These are phyloP conservation scores for Cercospora zeae-maydis DNA, from an alignment of 2,329 filamentous ascomycete species.

Conservation along the genomic window DNA sequence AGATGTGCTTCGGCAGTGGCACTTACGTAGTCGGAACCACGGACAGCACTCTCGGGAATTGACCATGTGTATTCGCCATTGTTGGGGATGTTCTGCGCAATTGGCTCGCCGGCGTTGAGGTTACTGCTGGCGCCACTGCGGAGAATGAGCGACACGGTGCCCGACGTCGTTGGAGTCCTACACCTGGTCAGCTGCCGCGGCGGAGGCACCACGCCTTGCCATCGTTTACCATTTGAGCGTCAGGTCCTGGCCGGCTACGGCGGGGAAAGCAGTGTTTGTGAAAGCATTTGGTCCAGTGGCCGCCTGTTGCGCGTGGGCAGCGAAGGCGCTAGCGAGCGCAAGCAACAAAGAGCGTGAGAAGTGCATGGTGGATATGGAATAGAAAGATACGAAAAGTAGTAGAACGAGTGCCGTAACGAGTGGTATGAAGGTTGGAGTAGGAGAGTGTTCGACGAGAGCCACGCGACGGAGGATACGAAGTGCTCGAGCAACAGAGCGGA, in stretches of 20 bases:
- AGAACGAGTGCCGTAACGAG: conserved; percentile 7
- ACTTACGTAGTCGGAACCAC: conserved; percentile 44
- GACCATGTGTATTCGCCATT: conserved; percentile 50
- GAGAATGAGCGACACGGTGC: conserved; percentile 51
- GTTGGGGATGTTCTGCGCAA: conserved; percentile 47
- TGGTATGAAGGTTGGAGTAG: background rate
- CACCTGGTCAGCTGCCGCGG: background rate
- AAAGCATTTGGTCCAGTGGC: conserved; percentile 44
- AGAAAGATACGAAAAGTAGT: conserved; percentile 5
- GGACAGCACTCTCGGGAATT: conserved; percentile 41
- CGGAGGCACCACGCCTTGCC: background rate
- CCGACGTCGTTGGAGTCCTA: conserved; percentile 43
- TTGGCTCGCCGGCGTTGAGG: conserved; percentile 32
- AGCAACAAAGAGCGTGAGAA: conserved; percentile 43
- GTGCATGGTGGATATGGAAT: conserved; percentile 36
- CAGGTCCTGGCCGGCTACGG: conserved; percentile 47
- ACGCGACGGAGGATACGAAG: conserved; percentile 13
- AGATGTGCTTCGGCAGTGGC: background rate
- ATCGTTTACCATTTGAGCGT: conserved; percentile 46
- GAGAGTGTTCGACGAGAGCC: conserved; percentile 9
- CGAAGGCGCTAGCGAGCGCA: conserved; percentile 44
- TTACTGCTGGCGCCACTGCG: conserved; percentile 41
- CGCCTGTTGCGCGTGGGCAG: conserved; percentile 37
- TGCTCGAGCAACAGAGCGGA: conserved; percentile 7
- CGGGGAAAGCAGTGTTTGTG: conserved; percentile 42